Evolutionary conservation across 345 rosid species (phyloP).

Genomic region (Acer campestre): DNA sequence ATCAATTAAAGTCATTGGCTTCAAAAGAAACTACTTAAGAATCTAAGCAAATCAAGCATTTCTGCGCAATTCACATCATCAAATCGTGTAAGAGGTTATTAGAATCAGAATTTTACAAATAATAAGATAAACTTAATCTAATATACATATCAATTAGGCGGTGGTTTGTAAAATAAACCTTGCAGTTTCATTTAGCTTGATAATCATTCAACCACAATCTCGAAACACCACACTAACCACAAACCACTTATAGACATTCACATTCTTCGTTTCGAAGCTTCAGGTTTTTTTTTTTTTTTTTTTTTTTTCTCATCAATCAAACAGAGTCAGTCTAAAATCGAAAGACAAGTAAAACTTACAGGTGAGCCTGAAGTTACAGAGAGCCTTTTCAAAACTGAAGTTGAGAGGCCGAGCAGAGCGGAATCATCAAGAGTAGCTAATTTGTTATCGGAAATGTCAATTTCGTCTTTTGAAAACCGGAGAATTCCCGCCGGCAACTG

Average conservation of each 20-base stretch:
- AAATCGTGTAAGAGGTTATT: not conserved
- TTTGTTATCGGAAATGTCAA: slow-evolving; percentile 31
- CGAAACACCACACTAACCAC: too few species aligned
- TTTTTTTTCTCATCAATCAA: not conserved
- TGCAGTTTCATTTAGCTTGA: not conserved
- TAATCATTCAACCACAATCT: not conserved
- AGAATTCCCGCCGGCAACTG: slow-evolving; percentile 73
- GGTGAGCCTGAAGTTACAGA: slow-evolving; percentile 74
- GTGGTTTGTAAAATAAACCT: not conserved
- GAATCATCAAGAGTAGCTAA: slow-evolving; percentile 61
- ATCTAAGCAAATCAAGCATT: not conserved
- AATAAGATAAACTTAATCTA: not conserved
- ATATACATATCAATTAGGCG: not conserved
- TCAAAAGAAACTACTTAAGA: not conserved
- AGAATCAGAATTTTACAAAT: not conserved
- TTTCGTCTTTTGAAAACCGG: slow-evolving; percentile 41
- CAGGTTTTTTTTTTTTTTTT: not conserved
- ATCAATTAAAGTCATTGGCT: not conserved
- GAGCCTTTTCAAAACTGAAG: slow-evolving; percentile 64
- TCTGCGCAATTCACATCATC: not conserved
- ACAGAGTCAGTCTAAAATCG: not conserved
- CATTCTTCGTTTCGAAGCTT: not conserved
- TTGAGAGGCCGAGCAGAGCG: slow-evolving; percentile 66
- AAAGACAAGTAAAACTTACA: slow-evolving; percentile 39
- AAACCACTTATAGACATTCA: too few species aligned